These are phyloP conservation scores for Cyberlindnera nakhonratchasimensis DNA, from an alignment of 805 yeast species.

Conservation along the genomic window DNA sequence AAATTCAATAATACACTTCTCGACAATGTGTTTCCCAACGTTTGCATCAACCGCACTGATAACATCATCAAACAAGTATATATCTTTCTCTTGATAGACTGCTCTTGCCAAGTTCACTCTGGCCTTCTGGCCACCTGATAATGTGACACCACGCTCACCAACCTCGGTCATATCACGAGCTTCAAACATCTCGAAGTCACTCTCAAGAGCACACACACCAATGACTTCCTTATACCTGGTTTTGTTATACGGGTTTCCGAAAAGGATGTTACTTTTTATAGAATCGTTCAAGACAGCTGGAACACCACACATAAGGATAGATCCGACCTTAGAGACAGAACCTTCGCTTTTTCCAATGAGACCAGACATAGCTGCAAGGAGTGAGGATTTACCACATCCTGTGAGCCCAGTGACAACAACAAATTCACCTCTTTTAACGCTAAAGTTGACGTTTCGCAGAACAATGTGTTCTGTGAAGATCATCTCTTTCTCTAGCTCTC, in stretches of 20 bases:
- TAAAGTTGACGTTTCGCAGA: background rate
- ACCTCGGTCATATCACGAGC: slow-evolving; percentile 87
- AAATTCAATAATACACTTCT: slow-evolving; percentile 57
- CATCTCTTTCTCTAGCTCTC: background rate
- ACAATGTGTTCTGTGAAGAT: background rate
- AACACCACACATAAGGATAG: slow-evolving; percentile 41
- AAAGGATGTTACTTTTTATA: slow-evolving; percentile 79
- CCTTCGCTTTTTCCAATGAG: slow-evolving; percentile 53
- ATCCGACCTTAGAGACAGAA: slow-evolving; percentile 43
- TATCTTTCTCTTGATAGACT: slow-evolving; percentile 56
- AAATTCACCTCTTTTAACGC: slow-evolving; percentile 6
- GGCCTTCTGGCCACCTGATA: slow-evolving; percentile 96
- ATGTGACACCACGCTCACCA: slow-evolving; percentile 92
- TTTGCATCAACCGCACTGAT: slow-evolving; percentile 70
- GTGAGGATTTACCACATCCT: slow-evolving; percentile 57
- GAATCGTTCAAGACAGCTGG: slow-evolving; percentile 96
- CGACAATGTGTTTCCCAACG: slow-evolving; percentile 70
- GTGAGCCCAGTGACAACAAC: slow-evolving; percentile 31
- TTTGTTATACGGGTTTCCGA: slow-evolving; percentile 76
- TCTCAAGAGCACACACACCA: slow-evolving; percentile 76
- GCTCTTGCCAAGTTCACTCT: slow-evolving; percentile 90
- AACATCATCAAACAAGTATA: slow-evolving; percentile 38
- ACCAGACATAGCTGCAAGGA: slow-evolving; percentile 7
- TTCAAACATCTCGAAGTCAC: slow-evolving; percentile 71
- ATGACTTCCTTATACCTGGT: slow-evolving; percentile 72